Base-by-base conservation (phyloP, 805 yeast genomes). In the Candida khao-thaluensis region DNA sequence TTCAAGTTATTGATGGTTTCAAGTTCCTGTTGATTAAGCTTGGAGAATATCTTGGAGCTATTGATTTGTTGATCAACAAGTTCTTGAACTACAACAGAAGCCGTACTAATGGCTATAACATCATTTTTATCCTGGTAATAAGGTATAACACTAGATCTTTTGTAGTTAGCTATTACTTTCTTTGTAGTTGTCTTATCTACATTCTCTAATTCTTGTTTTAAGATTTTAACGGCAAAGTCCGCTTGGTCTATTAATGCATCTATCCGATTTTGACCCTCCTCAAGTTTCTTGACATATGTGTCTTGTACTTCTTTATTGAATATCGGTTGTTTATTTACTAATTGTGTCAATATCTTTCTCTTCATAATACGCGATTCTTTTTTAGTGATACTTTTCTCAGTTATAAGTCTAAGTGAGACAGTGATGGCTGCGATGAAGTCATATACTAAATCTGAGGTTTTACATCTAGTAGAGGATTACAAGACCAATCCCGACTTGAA, bases 111-210 rank as follows among this genome's bases (percentile, higher is more conserved):
- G 5, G 53, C 54, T 15, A 61, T 53, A 12, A 55, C 56, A 25
- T 60, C 66, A 35, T 53, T 55, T 41, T 58, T 59, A 25, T 51
- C 58, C 3, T 60, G 56, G 12, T 45, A 40, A 35, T 52, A 62
- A 2, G 62, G 57, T 2, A 62, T 35, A 17, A 43, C 52, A 25
- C 32, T 23, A 9, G 16, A 17, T 10, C 37, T 12, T 2, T 31
- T 30, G 17, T 30, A 25, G 5, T 20, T 20, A 9, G 43, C 43
- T 17, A 40, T 40, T 5, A 35, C 33, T 17, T 30, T 23, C 12
- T 34, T 27, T 5, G 5, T 11, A 5, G 25, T 5, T 7, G 18
- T 15, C 6, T 30, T 17, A n/a, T 29, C 35, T 12, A 17, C 9
- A 7, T 5, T 14, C 11, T 16, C 26, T 10, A 31, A 31, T 6